phyloP scores from a whole-genome alignment of 176 grass and related monocot species.

The Eragrostis curvula region DNA sequence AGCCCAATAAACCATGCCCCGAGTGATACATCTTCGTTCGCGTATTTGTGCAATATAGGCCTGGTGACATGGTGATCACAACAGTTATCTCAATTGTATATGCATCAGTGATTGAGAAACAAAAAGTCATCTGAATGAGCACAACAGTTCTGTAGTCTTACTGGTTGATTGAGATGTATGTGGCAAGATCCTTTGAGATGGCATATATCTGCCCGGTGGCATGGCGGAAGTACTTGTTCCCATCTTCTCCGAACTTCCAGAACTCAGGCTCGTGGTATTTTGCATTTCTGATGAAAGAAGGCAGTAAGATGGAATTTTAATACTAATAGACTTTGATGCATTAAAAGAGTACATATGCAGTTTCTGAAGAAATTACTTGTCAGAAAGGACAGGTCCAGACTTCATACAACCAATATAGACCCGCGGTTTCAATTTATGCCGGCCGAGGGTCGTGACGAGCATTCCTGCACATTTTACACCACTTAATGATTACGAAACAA shows the following conservation, averaged over 20 bases:
- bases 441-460: conserved; percentile 77
- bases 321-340: not conserved
- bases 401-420: conserved; percentile 99
- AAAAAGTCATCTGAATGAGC: not conserved
- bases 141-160: conserved; percentile 31
- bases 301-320: conserved; percentile 1
- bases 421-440: conserved; percentile 84
- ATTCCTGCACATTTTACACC: conserved; percentile 53
- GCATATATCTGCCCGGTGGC: conserved; percentile 88
- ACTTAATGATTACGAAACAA: conserved; percentile 11
- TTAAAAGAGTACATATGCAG: not conserved
- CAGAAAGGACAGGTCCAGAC: conserved; percentile 85
- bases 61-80: conserved; percentile 29
- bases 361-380: conserved; percentile 70
- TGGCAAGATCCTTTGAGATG: conserved; percentile 87
- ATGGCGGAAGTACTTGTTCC: conserved; percentile 93
- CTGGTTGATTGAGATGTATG: conserved; percentile 95
- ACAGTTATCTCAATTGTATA: not conserved
- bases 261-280: conserved; percentile 94
- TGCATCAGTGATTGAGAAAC: conserved; percentile 9
- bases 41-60: conserved; percentile 89
- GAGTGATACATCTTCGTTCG: conserved; percentile 86
- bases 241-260: conserved; percentile 95
- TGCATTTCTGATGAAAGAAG: conserved; percentile 51
- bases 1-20: conserved; percentile 94